Percentiles rank a stretch among this genome's conserved stretches.
Conservation (phyloP, 495 filamentous ascomycete genomes). For the Podospora anserina region DNA sequence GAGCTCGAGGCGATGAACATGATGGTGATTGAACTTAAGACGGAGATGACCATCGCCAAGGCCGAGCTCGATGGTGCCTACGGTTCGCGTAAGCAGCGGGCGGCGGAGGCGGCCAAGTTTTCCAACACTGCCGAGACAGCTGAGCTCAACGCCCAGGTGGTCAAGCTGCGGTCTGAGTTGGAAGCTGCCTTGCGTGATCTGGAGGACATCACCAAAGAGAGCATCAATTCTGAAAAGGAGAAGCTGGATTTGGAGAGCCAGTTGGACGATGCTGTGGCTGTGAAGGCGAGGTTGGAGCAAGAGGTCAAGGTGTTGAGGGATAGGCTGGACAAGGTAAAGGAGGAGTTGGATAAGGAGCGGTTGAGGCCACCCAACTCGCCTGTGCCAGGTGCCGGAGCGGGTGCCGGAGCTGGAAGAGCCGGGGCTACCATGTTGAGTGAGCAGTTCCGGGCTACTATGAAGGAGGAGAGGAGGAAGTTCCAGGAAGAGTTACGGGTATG, state of each 20-base stretch:
- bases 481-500: conserved; percentile 50
- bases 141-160: conserved; percentile 58
- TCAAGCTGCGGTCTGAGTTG: conserved; percentile 74
- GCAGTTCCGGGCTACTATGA: conserved; percentile 43
- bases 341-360: conserved; percentile 45
- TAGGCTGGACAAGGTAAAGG: conserved; percentile 39
- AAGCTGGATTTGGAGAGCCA: conserved; percentile 67
- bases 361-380: conserved; percentile 31
- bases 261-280: conserved; percentile 39
- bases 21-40: conserved; percentile 81
- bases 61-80: conserved; percentile 95
- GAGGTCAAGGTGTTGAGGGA: conserved; percentile 36
- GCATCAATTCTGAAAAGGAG: conserved; percentile 84
- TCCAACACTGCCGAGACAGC: conserved; percentile 63
- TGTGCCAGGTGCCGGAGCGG: conserved; percentile 1
- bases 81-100: conserved; percentile 71
- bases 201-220: conserved; percentile 80
- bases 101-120: conserved; percentile 68
- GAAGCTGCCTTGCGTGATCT: conserved; percentile 78
- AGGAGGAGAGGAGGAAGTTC: conserved; percentile 52
- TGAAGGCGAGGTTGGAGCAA: conserved; percentile 34
- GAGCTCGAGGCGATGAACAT: conserved; percentile 74
- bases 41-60: conserved; percentile 85
- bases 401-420: conserved; percentile 18
- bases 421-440: conserved; percentile 39